Evolutionary conservation across 768 basidiomycete genomes (phyloP).

Genomic region (Lentinus brumalis): DNA sequence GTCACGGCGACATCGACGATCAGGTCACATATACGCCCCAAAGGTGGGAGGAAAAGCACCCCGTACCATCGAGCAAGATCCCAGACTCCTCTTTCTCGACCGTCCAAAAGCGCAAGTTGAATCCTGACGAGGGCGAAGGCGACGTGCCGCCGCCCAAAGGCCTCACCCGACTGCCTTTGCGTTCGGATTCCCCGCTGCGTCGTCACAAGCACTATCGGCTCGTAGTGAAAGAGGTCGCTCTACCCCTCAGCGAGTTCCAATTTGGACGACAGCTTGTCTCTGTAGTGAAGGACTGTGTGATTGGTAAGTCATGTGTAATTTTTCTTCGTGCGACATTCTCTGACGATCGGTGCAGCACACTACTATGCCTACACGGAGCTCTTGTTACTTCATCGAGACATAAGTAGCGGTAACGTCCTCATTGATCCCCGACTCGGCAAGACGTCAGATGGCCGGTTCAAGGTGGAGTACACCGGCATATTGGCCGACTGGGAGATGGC

Average conservation of each 20-base stretch:
- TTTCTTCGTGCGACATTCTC: not conserved
- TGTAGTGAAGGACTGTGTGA: not conserved
- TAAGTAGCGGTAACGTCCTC: constrained; percentile 14
- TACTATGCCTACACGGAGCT: not conserved
- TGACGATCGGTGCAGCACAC: not conserved
- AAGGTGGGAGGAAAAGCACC: not conserved
- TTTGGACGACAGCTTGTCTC: not conserved
- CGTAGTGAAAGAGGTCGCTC: constrained; percentile 1
- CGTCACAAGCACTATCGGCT: constrained; percentile 4
- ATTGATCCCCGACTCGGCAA: not conserved
- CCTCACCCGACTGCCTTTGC: not conserved
- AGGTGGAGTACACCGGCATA: not conserved
- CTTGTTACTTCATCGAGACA: constrained; percentile 6
- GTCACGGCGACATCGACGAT: not conserved
- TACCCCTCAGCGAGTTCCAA: not conserved
- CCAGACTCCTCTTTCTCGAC: not conserved
- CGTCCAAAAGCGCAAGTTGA: not conserved
- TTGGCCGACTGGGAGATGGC: constrained; percentile 10
- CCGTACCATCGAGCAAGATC: not conserved
- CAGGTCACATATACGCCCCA: not conserved
- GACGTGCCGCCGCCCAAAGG: not conserved
- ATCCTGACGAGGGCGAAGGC: not conserved
- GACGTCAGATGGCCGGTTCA: not conserved
- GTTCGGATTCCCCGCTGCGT: not conserved
- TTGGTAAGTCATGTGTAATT: not conserved